Evolutionary conservation across 140 eudicot species (phyloP), one percentile per base, ranked within the genome.

Genomic region (Anethum foeniculum): DNA sequence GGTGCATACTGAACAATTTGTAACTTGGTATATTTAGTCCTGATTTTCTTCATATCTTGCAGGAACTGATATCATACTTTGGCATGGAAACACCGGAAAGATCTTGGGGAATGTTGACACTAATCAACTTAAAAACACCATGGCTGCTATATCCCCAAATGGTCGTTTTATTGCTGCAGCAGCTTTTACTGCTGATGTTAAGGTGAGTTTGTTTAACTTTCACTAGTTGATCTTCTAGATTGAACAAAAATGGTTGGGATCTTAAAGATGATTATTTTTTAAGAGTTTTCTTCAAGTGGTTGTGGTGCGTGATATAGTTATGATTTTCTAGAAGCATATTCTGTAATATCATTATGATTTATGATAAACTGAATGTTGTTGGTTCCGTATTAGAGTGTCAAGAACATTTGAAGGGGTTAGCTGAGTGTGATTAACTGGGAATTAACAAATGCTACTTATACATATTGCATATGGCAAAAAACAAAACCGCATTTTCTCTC

Each of bases 131-230:
- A 92, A 89, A 83, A 95, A 95, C 87, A 93, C 87, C 39, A 95
- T 95, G 99, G 99, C 97, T 28, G 89, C 97, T 0, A 76, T 95
- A 82, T 95, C 99, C 82, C 99, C 96, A 62, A 85, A 95, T 80
- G 99, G 99, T 0, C 96, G 97, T 65, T 95, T 95, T 83, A 83
- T 95, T 80, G 99, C 99, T 79, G 99, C 99, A 58, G 99, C 99
- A 36, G 99, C 99, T 83, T 95, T 95, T 80, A 95, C 99, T 10
- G 99, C 99, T 85, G 99, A 95, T 85, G 99, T 95, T 79, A 95
- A 95, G 96, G 99, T 86, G 75, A 84, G 27, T 30, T 47, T 81
- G 52, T 80, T 13, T 47, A 81, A 46, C 54, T 43, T 39, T 78
- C 39, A 38, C 0, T 6, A 78, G 58, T 78, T 78, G 8, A 41